These are phyloP conservation scores for Paraglomus occultum DNA, from an alignment of 192 early-diverging fungal species.

Conservation along the genomic window DNA sequence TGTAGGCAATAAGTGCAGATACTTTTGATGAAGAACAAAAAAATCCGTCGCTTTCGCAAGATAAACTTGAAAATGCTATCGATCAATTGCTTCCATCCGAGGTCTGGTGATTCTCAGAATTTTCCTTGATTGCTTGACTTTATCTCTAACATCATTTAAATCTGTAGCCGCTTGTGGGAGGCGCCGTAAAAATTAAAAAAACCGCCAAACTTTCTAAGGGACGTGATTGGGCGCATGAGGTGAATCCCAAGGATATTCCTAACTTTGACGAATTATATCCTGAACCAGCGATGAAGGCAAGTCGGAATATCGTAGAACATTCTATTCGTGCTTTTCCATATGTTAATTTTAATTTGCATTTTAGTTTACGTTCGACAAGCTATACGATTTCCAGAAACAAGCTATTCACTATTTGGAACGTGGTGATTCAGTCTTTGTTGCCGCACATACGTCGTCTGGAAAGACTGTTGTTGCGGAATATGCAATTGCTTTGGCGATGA, in stretches of 20 bases:
- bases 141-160: too few species aligned
- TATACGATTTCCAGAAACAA: conserved; percentile 96
- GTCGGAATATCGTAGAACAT: not conserved
- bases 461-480: conserved; percentile 99
- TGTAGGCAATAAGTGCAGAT: not conserved
- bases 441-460: conserved; percentile 97
- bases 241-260: conserved; percentile 85
- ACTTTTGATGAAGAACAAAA: conserved; percentile 5
- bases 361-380: conserved; percentile 88
- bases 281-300: conserved; percentile 74
- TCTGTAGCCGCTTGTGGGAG: not conserved
- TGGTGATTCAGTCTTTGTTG: conserved; percentile 95
- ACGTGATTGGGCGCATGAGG: conserved; percentile 88
- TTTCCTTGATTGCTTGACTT: conserved; percentile 13
- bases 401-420: conserved; percentile 96
- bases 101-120: conserved; percentile 11
- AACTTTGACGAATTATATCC: conserved; percentile 92
- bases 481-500: conserved; percentile 88
- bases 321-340: not conserved
- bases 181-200: conserved; percentile 18
- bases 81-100: conserved; percentile 37
- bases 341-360: conserved; percentile 4
- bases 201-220: conserved; percentile 36
- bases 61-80: conserved; percentile 22
- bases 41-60: conserved; percentile 1